phyloP scores from a whole-genome alignment of 2,329 filamentous ascomycete genomes.

The Pseudogymnoascus verrucosus region DNA sequence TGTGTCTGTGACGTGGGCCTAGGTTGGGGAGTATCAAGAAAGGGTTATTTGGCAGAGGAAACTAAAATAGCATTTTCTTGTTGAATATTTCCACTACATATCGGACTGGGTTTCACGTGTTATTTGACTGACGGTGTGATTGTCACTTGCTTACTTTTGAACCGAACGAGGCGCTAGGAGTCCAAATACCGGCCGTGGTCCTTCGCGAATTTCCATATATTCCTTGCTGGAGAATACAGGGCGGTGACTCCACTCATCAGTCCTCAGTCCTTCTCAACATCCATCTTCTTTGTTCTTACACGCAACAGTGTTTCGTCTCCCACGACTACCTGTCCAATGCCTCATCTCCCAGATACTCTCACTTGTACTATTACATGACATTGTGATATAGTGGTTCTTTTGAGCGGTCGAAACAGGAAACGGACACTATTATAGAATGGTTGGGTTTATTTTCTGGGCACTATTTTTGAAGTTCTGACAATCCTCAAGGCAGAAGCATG shows the following conservation, averaged over 20 bases:
- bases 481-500: neutral
- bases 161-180: neutral
- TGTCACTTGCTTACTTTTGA: neutral
- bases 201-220: neutral
- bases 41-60: neutral
- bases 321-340: neutral
- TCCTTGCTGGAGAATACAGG: neutral
- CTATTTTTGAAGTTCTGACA: neutral
- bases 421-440: neutral
- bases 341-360: neutral
- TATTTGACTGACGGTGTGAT: neutral
- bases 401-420: neutral
- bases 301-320: neutral
- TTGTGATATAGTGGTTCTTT: neutral
- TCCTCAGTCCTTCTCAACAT: neutral
- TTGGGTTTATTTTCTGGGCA: neutral
- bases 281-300: neutral
- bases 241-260: neutral
- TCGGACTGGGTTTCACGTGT: neutral
- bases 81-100: conserved; percentile 5
- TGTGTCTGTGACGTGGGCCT: neutral
- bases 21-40: neutral
- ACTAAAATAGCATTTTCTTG: conserved; percentile 1
- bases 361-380: neutral
- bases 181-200: neutral